Evolutionary conservation across 164 flowering plant species (phyloP).

Genomic region (Stephania cephalantha): DNA sequence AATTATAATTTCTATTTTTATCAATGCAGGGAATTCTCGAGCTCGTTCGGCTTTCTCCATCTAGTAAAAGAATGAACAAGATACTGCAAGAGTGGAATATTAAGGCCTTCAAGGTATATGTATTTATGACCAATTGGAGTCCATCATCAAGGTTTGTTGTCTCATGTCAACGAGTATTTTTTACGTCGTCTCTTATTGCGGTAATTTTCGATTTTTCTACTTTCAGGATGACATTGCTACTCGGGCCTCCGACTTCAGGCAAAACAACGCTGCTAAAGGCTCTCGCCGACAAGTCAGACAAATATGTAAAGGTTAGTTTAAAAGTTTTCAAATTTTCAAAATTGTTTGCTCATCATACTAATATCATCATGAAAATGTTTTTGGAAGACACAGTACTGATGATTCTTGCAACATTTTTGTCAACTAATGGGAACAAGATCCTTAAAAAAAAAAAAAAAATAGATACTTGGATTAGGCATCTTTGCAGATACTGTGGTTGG

Average conservation of each 20-base stretch:
- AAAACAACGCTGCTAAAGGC: constrained; percentile 45
- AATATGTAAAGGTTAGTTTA: constrained; percentile 25
- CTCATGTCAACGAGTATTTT: no score
- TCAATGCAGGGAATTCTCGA: constrained; percentile 28
- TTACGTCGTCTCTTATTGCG: not conserved
- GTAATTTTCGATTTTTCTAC: not conserved
- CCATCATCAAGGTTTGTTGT: not conserved
- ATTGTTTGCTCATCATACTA: no score
- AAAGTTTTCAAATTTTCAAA: not conserved
- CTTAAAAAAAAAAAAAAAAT: not conserved
- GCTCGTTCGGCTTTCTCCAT: constrained; percentile 30
- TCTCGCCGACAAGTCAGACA: constrained; percentile 40
- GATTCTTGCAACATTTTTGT: not conserved
- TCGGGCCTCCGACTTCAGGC: constrained; percentile 53
- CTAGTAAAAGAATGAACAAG: constrained; percentile 44
- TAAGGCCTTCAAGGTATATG: constrained; percentile 50
- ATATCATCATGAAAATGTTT: not conserved
- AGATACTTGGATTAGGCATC: constrained; percentile 57
- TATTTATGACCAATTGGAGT: no score
- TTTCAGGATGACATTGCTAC: constrained; percentile 32
- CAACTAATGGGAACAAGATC: not conserved
- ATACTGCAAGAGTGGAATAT: constrained; percentile 49
- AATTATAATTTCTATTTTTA: not conserved
- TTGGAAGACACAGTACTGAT: not conserved
- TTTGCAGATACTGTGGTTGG: constrained; percentile 56